Evolutionary conservation across 305 asterid genomes (phyloP), one percentile per base, ranked within the genome.

Genomic region (Vinca major): DNA sequence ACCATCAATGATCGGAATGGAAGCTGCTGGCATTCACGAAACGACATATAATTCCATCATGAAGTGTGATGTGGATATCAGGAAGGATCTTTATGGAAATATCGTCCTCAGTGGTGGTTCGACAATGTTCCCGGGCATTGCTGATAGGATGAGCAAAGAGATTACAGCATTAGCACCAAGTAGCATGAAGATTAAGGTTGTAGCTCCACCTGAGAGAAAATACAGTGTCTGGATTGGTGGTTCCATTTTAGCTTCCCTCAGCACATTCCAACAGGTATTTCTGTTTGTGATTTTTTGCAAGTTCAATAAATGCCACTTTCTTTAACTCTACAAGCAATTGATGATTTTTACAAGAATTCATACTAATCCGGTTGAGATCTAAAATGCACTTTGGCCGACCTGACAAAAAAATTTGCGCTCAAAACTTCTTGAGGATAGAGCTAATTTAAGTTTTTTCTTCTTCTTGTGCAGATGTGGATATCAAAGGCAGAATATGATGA

Each of bases 1-100:
- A 80, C 96, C 96, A 2, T 86, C 93, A 7, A 85, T 89, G 88
- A 82, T 89, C 0, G 96, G 93, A 49, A 86, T 83, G 92, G 95
- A 88, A 83, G 79, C 92, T 81, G 90, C 90, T 70, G 95, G 95
- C 0, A 88, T 86, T 70, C 95, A 86, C 14, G 95, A 87, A 67
- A 89, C 91, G 12, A 83, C 93, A 0, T 88, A 88, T 65, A 86
- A 80, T 49, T 86, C 92, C 14, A 86, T 86, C 80, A 86, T 86
- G 92, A 86, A 84, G 82, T 86, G 92, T 26, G 92, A 85, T 2
- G 87, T 83, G 50, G 88, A 83, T 81, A 81, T 87, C 66, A 83
- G 90, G 82, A 86, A 86, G 84, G 89, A 86, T 78, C 82, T 87
- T 65, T 87, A 87, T 13, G 89, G 91, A 7, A 86, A 86, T 70